These are phyloP conservation scores for Brassica cretica DNA, from an alignment of 345 rosid species.

Conservation along the genomic window DNA sequence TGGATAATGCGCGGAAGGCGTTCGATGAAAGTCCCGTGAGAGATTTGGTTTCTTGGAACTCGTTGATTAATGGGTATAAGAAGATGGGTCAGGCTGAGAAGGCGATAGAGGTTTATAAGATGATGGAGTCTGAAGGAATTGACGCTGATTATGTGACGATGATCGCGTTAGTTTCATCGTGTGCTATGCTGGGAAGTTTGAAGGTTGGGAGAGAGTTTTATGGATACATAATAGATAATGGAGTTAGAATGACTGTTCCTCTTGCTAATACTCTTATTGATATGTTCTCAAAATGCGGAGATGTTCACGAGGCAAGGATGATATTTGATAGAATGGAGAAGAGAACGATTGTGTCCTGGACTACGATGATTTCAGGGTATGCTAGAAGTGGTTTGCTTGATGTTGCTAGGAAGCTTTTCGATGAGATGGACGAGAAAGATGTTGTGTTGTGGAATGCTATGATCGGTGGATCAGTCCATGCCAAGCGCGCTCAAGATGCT, in stretches of 20 bases:
- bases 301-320: conserved; percentile 49
- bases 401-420: conserved; percentile 56
- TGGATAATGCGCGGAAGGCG: conserved; percentile 61
- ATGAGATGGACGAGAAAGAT: conserved; percentile 68
- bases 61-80: conserved; percentile 75
- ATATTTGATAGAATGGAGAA: conserved; percentile 57
- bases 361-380: conserved; percentile 76
- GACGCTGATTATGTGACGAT: conserved; percentile 73
- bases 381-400: conserved; percentile 62
- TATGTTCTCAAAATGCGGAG: conserved; percentile 82
- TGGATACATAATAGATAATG: conserved; percentile 41
- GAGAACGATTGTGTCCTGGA: conserved; percentile 69
- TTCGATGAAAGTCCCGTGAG: conserved; percentile 54
- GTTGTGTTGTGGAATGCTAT: conserved; percentile 83
- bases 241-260: conserved; percentile 53
- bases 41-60: conserved; percentile 88
- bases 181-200: conserved; percentile 57
- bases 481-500: conserved; percentile 65
- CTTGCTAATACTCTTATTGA: conserved; percentile 80
- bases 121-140: conserved; percentile 57
- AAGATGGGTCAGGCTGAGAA: conserved; percentile 29
- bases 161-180: conserved; percentile 69
- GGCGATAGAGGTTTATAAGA: conserved; percentile 51
- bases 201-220: conserved; percentile 67
- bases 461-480: conserved; percentile 73